Base-by-base conservation (phyloP, 305 asterid species). In the Fraxinus floribunda region DNA sequence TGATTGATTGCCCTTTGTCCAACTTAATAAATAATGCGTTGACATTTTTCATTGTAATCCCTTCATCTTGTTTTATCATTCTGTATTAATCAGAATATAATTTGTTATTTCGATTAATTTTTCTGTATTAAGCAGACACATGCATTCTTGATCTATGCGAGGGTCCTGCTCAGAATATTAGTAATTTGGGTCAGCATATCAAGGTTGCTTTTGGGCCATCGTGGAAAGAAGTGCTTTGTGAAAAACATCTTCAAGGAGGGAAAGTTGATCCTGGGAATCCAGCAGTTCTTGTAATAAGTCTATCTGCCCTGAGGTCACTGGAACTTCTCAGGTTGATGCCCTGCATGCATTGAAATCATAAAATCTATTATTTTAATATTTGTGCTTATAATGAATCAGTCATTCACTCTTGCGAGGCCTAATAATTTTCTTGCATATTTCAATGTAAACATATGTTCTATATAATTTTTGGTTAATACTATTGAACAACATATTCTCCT, bases 231-330 rank as follows among this genome's bases (percentile, higher is more conserved):
- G 86, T 82, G 78, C 88, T 95, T 70, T 92, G 91, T 79, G 91
- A 78, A 79, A 94, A 90, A 52, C 84, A 88, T 80, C 83, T 92
- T 16, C 79, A 68, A 82, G 91, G 87, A 79, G 97, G 94, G 84
- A 77, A 89, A 81, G 78, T 91, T 83, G 91, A 91, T 64, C 91
- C 98, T 29, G 99, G 98, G 29, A 91, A 83, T 87, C 99, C 99
- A 22, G 90, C 97, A 78, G 85, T 95, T 85, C 95, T 95, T 83
- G 93, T 95, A 16, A 90, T 95, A 73, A 89, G 97, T 83, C 86
- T 87, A 81, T 92, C 99, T 73, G 99, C 99, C 78, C 18, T 92
- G 79, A 86, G 97, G 82, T 87, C 98, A 0, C 87, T 90, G 78
- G 97, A 95, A 24, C 92, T 93, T 88, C 88, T 93, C 89, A 94